phyloP scores from a whole-genome alignment of 1,284 basidiomycete species.

The Garcileccinum viscosum region DNA sequence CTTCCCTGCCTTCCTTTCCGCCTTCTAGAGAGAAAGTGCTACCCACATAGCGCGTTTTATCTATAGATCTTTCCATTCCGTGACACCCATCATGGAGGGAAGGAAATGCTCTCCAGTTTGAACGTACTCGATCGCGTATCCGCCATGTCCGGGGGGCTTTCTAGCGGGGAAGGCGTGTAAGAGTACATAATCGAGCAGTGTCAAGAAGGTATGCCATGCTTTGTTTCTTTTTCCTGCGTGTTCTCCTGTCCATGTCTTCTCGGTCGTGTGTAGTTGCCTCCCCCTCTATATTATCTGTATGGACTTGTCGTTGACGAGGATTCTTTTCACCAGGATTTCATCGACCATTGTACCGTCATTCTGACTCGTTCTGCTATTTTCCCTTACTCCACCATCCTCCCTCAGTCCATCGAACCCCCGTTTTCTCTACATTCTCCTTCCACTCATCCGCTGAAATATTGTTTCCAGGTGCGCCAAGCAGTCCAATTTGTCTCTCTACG shows the following conservation, averaged over 20 bases:
- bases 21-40: neutral
- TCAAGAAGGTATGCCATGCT: neutral
- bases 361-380: conserved; percentile 86
- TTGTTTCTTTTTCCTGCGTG: neutral
- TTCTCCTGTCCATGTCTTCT: neutral
- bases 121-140: neutral
- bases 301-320: neutral
- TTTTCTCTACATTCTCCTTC: no score
- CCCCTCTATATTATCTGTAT: neutral
- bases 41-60: neutral
- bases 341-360: conserved; percentile 92
- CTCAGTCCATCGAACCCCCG: neutral
- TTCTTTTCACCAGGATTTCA: conserved; percentile 63
- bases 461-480: conserved; percentile 19
- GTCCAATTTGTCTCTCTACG: conserved; percentile 57
- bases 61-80: neutral
- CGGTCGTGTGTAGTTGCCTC: neutral
- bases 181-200: neutral
- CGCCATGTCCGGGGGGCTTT: neutral
- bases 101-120: neutral
- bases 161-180: neutral
- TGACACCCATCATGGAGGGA: neutral
- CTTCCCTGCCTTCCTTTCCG: neutral
- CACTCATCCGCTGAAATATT: neutral
- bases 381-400: neutral